Percentiles rank a stretch among this genome's conserved stretches.
Conservation (phyloP, 2,329 filamentous ascomycete species). For the Aspergillus arachidicola region DNA sequence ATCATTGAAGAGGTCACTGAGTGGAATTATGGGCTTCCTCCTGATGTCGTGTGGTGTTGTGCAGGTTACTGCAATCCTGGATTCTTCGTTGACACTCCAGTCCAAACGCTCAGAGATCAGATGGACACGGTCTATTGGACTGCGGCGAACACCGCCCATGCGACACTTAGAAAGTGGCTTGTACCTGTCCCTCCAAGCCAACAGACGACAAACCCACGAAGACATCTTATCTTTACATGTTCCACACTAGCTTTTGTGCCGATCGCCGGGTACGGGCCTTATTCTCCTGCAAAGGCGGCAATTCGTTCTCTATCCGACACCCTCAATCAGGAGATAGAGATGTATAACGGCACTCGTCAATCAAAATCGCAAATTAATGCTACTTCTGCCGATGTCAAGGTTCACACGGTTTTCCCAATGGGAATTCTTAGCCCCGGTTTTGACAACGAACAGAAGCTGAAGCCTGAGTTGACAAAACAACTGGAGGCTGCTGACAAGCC, state of each 20-base stretch:
- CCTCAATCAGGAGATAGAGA: slow-evolving; percentile 77
- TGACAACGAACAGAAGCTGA: slow-evolving; percentile 73
- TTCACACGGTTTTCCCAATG: slow-evolving; percentile 82
- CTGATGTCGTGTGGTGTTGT: slow-evolving; percentile 89
- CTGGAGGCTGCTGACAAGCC: slow-evolving; percentile 82
- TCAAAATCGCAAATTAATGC: slow-evolving; percentile 40
- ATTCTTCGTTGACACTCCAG: slow-evolving; percentile 75
- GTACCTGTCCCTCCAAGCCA: slow-evolving; percentile 34
- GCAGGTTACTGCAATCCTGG: slow-evolving; percentile 74
- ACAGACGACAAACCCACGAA: slow-evolving; percentile 41
- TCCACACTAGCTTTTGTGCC: slow-evolving; percentile 75
- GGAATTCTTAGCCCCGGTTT: slow-evolving; percentile 78
- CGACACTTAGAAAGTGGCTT: slow-evolving; percentile 76
- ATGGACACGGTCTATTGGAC: slow-evolving; percentile 96
- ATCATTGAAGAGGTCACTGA: slow-evolving; percentile 71
- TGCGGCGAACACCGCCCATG: slow-evolving; percentile 81
- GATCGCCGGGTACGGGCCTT: slow-evolving; percentile 79
- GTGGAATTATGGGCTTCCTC: slow-evolving; percentile 75
- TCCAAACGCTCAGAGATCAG: slow-evolving; percentile 69
- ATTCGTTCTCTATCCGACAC: slow-evolving; percentile 81
- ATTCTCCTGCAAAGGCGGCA: slow-evolving; percentile 82
- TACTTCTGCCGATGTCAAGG: slow-evolving; percentile 67
- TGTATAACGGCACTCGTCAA: slow-evolving; percentile 72
- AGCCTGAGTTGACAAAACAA: slow-evolving; percentile 76
- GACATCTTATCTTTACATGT: slow-evolving; percentile 86